Conservation (phyloP, 805 yeast genomes). For the Sugiyamaella mastotermitis region DNA sequence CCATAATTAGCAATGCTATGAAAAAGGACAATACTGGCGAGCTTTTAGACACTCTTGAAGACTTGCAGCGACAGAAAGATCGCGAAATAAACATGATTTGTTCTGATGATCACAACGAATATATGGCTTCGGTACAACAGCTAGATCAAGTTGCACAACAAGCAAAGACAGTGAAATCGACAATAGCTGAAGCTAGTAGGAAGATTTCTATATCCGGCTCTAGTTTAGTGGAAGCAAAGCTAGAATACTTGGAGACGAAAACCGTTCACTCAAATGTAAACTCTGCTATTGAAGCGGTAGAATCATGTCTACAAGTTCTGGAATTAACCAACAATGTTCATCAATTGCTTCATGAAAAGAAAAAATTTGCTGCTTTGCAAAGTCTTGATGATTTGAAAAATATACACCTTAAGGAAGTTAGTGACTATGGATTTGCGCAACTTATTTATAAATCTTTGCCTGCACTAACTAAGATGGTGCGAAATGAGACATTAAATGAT, state of each 20-base stretch:
- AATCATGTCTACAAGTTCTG: conserved; percentile 69
- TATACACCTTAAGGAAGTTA: conserved; percentile 58
- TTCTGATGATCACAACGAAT: conserved; percentile 51
- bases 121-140: conserved; percentile 46
- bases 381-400: conserved; percentile 68
- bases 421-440: conserved; percentile 66
- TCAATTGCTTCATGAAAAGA: conserved; percentile 65
- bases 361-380: conserved; percentile 81
- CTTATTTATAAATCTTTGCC: conserved; percentile 75
- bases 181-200: conserved; percentile 49
- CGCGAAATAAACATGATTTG: conserved; percentile 57
- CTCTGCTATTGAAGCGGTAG: conserved; percentile 64
- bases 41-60: conserved; percentile 50
- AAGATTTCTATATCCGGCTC: conserved; percentile 59
- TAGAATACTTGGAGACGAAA: conserved; percentile 51
- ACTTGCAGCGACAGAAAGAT: conserved; percentile 54
- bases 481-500: conserved; percentile 59
- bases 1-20: conserved; percentile 61
- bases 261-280: conserved; percentile 61
- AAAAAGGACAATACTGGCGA: conserved; percentile 47
- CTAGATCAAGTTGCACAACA: conserved; percentile 55
- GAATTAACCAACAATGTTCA: conserved; percentile 83
- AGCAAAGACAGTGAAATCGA: conserved; percentile 51
- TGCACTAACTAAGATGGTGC: conserved; percentile 61
- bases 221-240: conserved; percentile 54